Percentiles rank a stretch among this genome's conserved stretches.
Evolutionary conservation across 2,329 filamentous ascomycete species (phyloP).

Genomic region (Microdochium paspali): DNA sequence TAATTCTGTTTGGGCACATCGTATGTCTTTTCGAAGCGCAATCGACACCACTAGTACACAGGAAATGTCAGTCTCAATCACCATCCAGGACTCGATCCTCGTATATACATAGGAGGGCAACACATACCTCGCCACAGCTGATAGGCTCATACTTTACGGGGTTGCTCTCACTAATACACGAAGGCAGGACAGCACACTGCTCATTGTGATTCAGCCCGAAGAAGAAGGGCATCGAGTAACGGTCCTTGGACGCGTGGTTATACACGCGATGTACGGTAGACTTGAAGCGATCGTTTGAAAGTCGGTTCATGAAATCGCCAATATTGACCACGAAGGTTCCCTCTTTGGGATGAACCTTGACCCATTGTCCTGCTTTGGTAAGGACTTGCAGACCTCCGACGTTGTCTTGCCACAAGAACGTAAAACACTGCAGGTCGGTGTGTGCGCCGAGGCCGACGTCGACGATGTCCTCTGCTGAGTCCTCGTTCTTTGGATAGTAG

Average conservation of each 20-base stretch:
- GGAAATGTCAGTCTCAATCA: not conserved
- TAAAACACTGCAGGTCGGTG: conserved; percentile 39
- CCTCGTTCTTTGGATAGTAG: conserved; percentile 10
- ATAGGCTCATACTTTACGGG: conserved; percentile 3
- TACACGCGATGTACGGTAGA: conserved; percentile 30
- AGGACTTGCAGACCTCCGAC: conserved; percentile 34
- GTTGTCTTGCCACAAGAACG: conserved; percentile 33
- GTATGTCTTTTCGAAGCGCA: not conserved
- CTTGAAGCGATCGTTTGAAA: conserved; percentile 31
- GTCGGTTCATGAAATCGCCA: conserved; percentile 29
- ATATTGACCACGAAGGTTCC: conserved; percentile 36
- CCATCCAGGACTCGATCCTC: not conserved
- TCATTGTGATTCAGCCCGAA: conserved; percentile 17
- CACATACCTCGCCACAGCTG: conserved; percentile 1
- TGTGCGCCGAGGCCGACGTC: conserved; percentile 30
- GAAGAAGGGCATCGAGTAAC: conserved; percentile 31
- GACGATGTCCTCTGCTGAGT: conserved; percentile 2
- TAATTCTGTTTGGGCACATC: not conserved
- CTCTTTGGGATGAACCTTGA: conserved; percentile 29
- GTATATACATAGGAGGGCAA: no score
- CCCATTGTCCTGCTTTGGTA: conserved; percentile 32
- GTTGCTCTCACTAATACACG: conserved; percentile 1
- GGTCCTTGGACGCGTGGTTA: conserved; percentile 23
- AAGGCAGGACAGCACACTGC: not conserved
- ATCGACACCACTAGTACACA: not conserved